phyloP scores from a whole-genome alignment of 768 basidiomycete species.

The Amanita jacksonii region DNA sequence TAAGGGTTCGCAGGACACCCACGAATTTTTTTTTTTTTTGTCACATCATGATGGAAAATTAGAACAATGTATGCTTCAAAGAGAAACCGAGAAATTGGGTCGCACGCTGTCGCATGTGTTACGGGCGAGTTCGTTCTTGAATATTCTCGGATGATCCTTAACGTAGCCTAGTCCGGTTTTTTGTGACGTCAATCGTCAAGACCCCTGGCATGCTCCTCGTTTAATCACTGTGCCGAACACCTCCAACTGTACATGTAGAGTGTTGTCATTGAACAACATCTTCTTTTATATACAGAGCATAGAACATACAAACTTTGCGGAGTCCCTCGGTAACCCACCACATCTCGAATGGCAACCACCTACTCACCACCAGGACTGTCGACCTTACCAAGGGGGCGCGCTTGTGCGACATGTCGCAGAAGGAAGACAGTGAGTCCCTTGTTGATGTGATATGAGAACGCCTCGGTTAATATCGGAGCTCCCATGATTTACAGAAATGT shows the following conservation, averaged over 20 bases:
- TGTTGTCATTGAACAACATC: too few species aligned
- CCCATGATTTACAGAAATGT: constrained; percentile 31
- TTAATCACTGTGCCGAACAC: background rate
- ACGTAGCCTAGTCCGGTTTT: constrained; percentile 4
- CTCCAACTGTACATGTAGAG: background rate
- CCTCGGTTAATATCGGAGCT: background rate
- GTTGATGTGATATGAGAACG: background rate
- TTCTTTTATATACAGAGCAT: too few species aligned
- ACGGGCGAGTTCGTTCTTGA: background rate
- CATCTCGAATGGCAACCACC: constrained; percentile 1
- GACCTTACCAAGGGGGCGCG: constrained; percentile 19
- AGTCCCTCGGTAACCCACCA: background rate
- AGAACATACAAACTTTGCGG: too few species aligned
- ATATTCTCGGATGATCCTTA: constrained; percentile 1
- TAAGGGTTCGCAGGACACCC: background rate
- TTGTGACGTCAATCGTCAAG: constrained; percentile 5
- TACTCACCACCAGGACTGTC: constrained; percentile 2
- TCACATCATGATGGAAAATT: background rate
- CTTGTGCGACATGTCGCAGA: constrained; percentile 22
- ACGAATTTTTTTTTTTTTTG: constrained; percentile 1
- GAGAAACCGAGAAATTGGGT: constrained; percentile 1
- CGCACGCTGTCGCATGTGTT: constrained; percentile 3
- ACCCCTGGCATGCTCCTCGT: constrained; percentile 1
- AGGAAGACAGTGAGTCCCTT: constrained; percentile 18
- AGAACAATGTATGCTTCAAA: background rate